These are phyloP conservation scores for Tricholoma matsutake DNA, from an alignment of 768 basidiomycete species.

Conservation along the genomic window DNA sequence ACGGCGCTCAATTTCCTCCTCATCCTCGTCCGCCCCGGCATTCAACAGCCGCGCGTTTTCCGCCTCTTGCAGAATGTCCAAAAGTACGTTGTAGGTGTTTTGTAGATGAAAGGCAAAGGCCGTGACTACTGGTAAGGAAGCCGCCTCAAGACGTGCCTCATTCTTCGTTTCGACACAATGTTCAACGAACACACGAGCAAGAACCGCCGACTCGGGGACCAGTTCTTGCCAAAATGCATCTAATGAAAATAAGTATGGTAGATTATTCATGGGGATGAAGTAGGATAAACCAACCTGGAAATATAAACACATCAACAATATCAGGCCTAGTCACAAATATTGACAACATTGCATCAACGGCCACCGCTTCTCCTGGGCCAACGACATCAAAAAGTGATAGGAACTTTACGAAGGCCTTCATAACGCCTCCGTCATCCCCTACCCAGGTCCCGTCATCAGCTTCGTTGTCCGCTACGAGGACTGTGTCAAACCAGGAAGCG, in stretches of 20 bases:
- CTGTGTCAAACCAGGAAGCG: conserved; percentile 76
- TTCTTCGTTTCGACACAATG: conserved; percentile 64
- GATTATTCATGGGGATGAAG: neutral
- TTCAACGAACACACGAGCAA: conserved; percentile 84
- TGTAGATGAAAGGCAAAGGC: conserved; percentile 85
- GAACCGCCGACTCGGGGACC: conserved; percentile 77
- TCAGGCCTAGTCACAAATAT: conserved; percentile 74
- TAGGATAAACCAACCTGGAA: conserved; percentile 54
- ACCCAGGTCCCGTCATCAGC: conserved; percentile 29
- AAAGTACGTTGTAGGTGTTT: conserved; percentile 65
- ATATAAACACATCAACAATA: conserved; percentile 67
- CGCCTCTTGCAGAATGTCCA: conserved; percentile 38
- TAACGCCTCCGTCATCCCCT: conserved; percentile 46
- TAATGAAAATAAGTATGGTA: conserved; percentile 19
- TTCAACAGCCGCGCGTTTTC: conserved; percentile 34
- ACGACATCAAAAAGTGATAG: conserved; percentile 58
- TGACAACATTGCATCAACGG: conserved; percentile 77
- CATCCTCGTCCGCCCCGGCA: conserved; percentile 32
- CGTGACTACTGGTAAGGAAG: conserved; percentile 84
- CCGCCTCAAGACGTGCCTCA: conserved; percentile 63
- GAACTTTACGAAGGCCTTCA: conserved; percentile 44
- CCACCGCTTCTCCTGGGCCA: conserved; percentile 64
- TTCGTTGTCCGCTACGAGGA: conserved; percentile 37
- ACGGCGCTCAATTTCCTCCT: conserved; percentile 44
- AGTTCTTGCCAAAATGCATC: conserved; percentile 75